A percentile compares a stretch with the other conserved stretches of the same genome.
phyloP scores from a whole-genome alignment of 495 filamentous ascomycete species.

The Polyplosphaeria fusca region DNA sequence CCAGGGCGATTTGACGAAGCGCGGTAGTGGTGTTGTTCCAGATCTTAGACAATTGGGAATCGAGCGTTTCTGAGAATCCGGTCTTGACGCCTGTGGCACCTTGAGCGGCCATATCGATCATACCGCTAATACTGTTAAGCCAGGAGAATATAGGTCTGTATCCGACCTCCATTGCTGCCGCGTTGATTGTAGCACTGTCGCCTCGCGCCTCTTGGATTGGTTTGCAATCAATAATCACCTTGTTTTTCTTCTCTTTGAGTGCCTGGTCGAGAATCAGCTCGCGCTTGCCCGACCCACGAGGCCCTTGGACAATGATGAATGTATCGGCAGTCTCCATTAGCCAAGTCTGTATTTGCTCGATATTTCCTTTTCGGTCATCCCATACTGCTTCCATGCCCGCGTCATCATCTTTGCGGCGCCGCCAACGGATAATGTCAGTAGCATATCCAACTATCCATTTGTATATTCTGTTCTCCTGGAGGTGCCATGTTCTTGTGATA shows the following conservation, averaged over 20 bases:
- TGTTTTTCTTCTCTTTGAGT: slow-evolving; percentile 70
- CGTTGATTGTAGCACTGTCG: slow-evolving; percentile 79
- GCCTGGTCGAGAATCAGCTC: slow-evolving; percentile 84
- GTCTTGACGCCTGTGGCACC: slow-evolving; percentile 92
- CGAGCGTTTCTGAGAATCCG: slow-evolving; percentile 91
- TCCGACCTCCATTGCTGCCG: slow-evolving; percentile 79
- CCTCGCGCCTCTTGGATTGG: slow-evolving; percentile 88
- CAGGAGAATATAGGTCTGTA: slow-evolving; percentile 93
- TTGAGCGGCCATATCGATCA: slow-evolving; percentile 88
- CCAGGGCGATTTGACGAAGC: slow-evolving; percentile 70
- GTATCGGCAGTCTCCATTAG: slow-evolving; percentile 82
- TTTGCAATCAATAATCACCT: slow-evolving; percentile 91
- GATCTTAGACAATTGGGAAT: slow-evolving; percentile 88
- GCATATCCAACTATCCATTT: slow-evolving; percentile 80
- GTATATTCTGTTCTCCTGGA: slow-evolving; percentile 66
- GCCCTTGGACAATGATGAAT: slow-evolving; percentile 92
- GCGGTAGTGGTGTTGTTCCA: slow-evolving; percentile 81
- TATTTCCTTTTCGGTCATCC: slow-evolving; percentile 78
- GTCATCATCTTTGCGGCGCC: slow-evolving; percentile 55
- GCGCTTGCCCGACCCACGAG: slow-evolving; percentile 84
- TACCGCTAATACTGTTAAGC: slow-evolving; percentile 90
- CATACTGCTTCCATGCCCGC: slow-evolving; percentile 76
- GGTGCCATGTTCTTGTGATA: slow-evolving; percentile 70
- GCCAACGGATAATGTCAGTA: slow-evolving; percentile 64
- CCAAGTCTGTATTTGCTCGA: slow-evolving; percentile 80